These are phyloP conservation scores for Dianthus caryophyllus DNA, from an alignment of 148 eudicot species.

Conservation along the genomic window DNA sequence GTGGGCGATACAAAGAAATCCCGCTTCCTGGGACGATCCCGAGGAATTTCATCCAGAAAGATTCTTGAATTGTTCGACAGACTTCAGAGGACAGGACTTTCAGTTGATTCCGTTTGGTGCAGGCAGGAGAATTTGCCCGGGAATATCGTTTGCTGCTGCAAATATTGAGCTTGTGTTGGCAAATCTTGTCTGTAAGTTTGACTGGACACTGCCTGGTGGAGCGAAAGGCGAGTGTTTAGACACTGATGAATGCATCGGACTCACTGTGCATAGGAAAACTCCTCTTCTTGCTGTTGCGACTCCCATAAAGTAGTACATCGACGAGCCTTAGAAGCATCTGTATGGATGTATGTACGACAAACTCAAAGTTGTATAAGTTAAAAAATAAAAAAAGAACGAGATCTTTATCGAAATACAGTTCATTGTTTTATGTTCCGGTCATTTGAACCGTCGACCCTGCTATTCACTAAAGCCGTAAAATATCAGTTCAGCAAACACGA, in stretches of 20 bases:
- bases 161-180: constrained; percentile 29
- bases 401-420: not conserved
- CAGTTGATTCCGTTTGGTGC: constrained; percentile 37
- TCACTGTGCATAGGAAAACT: constrained; percentile 24
- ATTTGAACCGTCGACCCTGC: too few species aligned
- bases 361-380: not conserved
- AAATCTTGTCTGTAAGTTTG: constrained; percentile 29
- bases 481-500: too few species aligned
- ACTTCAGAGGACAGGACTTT: constrained; percentile 30
- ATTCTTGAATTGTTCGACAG: constrained; percentile 28
- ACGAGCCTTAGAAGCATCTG: not conserved
- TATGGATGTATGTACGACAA: not conserved
- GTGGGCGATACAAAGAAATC: constrained; percentile 37
- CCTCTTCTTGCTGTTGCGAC: constrained; percentile 27
- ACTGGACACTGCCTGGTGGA: constrained; percentile 30
- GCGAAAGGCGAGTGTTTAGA: constrained; percentile 21
- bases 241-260: constrained; percentile 23
- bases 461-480: too few species aligned
- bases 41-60: constrained; percentile 32
- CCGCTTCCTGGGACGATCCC: constrained; percentile 30
- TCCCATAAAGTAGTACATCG: not conserved
- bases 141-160: constrained; percentile 28
- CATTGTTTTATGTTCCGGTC: not conserved
- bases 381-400: not conserved
- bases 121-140: constrained; percentile 39